phyloP scores from a whole-genome alignment of 768 basidiomycete species.

The Amanita phalloides region DNA sequence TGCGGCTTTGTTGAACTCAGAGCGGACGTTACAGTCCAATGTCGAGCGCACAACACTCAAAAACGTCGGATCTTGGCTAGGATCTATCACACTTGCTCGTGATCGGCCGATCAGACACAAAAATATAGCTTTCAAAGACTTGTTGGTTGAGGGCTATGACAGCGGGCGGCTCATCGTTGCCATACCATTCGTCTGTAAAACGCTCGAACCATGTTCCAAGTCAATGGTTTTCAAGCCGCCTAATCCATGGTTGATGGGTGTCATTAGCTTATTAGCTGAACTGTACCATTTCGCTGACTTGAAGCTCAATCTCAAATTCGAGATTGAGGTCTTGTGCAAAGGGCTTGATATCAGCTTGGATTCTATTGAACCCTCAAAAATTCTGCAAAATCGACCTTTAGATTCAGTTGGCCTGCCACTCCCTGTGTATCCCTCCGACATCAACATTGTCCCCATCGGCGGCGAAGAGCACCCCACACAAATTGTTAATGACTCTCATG shows the following conservation, averaged over 20 bases:
- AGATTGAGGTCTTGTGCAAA: constrained; percentile 96
- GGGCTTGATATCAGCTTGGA: constrained; percentile 82
- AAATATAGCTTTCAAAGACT: constrained; percentile 93
- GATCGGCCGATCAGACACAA: constrained; percentile 89
- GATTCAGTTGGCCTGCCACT: constrained; percentile 48
- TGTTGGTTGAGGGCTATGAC: constrained; percentile 94
- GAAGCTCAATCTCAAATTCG: constrained; percentile 95
- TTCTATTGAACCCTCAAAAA: constrained; percentile 70
- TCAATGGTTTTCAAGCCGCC: constrained; percentile 93
- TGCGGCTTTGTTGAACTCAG: constrained; percentile 77
- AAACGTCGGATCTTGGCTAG: constrained; percentile 93
- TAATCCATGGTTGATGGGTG: constrained; percentile 98
- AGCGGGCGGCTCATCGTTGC: constrained; percentile 84
- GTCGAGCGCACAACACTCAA: constrained; percentile 83
- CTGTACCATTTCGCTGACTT: constrained; percentile 96
- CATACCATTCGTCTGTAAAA: constrained; percentile 97
- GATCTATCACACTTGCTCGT: constrained; percentile 84
- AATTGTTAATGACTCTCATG: constrained; percentile 42
- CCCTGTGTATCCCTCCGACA: constrained; percentile 72
- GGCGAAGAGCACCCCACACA: constrained; percentile 41
- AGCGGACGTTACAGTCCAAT: constrained; percentile 76
- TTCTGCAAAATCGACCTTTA: constrained; percentile 70
- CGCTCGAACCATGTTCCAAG: constrained; percentile 80
- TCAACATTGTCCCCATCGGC: constrained; percentile 70
- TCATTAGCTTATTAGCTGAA: constrained; percentile 84